A percentile compares a stretch with the other conserved stretches of the same genome.
Conservation (phyloP, 495 filamentous ascomycete genomes). For the Penicillium pulvis region DNA sequence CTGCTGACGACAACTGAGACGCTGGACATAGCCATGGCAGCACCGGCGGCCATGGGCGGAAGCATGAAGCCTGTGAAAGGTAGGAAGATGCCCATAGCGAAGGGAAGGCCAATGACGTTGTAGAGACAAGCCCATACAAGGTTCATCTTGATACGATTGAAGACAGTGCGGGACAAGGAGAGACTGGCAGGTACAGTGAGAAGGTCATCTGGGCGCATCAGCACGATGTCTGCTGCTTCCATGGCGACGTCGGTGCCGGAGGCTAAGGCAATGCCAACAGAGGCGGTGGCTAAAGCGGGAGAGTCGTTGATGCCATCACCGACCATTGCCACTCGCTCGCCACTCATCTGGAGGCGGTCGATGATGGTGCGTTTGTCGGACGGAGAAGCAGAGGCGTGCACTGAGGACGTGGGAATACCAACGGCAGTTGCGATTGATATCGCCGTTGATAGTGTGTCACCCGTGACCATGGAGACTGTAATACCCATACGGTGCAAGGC, state of each 20-base stretch:
- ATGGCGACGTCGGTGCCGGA: conserved; percentile 96
- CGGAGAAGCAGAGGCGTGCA: conserved; percentile 82
- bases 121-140: conserved; percentile 89
- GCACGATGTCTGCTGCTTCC: conserved; percentile 94
- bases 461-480: conserved; percentile 87
- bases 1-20: conserved; percentile 88
- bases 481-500: conserved; percentile 84
- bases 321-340: conserved; percentile 90
- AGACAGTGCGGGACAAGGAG: conserved; percentile 80
- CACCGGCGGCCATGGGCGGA: conserved; percentile 92
- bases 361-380: conserved; percentile 88
- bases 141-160: conserved; percentile 91
- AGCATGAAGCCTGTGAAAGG: conserved; percentile 86
- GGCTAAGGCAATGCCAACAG: conserved; percentile 89
- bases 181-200: conserved; percentile 88
- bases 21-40: conserved; percentile 89
- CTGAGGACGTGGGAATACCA: conserved; percentile 72
- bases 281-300: conserved; percentile 87
- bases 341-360: conserved; percentile 66
- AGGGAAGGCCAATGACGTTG: conserved; percentile 89
- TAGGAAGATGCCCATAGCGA: conserved; percentile 92
- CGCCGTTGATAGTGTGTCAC: conserved; percentile 83
- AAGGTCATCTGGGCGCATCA: conserved; percentile 90
- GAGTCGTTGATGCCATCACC: conserved; percentile 99
- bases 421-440: conserved; percentile 78